phyloP scores from a whole-genome alignment of 345 rosid genomes.

The Zanthoxylum bungeanum region DNA sequence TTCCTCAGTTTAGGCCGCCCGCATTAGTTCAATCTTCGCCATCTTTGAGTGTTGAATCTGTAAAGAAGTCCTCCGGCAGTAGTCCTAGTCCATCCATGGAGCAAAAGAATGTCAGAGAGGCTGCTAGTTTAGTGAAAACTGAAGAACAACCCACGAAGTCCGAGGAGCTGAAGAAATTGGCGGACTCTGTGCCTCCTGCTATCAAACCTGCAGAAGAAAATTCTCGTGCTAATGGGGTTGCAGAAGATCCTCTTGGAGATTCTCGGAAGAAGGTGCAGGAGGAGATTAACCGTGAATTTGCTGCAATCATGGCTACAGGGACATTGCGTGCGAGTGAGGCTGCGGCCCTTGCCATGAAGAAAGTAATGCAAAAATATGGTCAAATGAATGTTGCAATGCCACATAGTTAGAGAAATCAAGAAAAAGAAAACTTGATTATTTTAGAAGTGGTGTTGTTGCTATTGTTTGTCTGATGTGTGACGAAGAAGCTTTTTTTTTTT shows the following conservation, averaged over 20 bases:
- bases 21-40: constrained; percentile 20
- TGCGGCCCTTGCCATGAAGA: constrained; percentile 78
- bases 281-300: constrained; percentile 74
- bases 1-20: constrained; percentile 70
- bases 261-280: constrained; percentile 84
- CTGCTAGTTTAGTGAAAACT: constrained; percentile 6
- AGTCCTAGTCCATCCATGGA: constrained; percentile 11
- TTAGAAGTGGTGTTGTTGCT: too few species aligned
- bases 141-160: constrained; percentile 20
- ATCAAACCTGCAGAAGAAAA: constrained; percentile 29
- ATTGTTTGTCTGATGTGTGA: too few species aligned
- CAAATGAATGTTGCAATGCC: constrained; percentile 39
- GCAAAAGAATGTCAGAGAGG: constrained; percentile 3
- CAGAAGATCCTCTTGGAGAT: constrained; percentile 60
- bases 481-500: too few species aligned
- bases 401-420: constrained; percentile 24
- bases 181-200: constrained; percentile 21
- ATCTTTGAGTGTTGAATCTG: constrained; percentile 13
- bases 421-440: too few species aligned
- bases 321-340: constrained; percentile 85
- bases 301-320: constrained; percentile 80
- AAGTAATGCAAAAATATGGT: constrained; percentile 88
- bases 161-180: constrained; percentile 18
- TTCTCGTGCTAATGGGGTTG: constrained; percentile 11
- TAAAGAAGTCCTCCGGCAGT: constrained; percentile 20